phyloP scores from a whole-genome alignment of 1,139 yeast species.

The Lodderomyces orthopsilosis region DNA sequence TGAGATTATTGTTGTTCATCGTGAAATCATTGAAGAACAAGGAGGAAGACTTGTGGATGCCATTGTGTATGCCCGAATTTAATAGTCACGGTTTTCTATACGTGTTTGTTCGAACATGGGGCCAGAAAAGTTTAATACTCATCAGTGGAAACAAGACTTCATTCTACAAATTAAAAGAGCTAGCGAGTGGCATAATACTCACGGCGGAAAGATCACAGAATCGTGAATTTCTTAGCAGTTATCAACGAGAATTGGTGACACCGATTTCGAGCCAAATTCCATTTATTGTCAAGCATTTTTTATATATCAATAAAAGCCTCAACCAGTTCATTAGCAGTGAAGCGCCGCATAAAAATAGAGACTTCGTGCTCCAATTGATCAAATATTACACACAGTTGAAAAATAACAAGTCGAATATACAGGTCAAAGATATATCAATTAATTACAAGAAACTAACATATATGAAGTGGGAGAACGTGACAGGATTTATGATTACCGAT shows the following conservation, averaged over 20 bases:
- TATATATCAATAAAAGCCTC: slow-evolving; percentile 66
- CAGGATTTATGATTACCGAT: slow-evolving; percentile 42
- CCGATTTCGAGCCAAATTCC: slow-evolving; percentile 13
- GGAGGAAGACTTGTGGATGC: slow-evolving; percentile 84
- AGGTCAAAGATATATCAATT: slow-evolving; percentile 9
- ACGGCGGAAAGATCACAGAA: slow-evolving; percentile 28
- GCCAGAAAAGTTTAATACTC: slow-evolving; percentile 57
- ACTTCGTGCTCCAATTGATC: slow-evolving; percentile 24
- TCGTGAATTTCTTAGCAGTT: slow-evolving; percentile 36
- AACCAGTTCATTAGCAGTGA: slow-evolving; percentile 37
- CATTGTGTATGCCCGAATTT: slow-evolving; percentile 88
- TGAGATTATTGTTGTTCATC: slow-evolving; percentile 29
- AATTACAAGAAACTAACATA: slow-evolving; percentile 35
- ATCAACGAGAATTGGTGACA: slow-evolving; percentile 30
- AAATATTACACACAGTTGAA: slow-evolving; percentile 32
- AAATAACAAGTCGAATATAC: slow-evolving; percentile 23
- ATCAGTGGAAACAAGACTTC: slow-evolving; percentile 82
- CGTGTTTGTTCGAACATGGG: slow-evolving; percentile 67
- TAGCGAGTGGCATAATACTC: slow-evolving; percentile 52
- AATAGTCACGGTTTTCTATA: slow-evolving; percentile 85
- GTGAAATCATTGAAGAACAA: slow-evolving; percentile 23
- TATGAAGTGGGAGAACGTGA: slow-evolving; percentile 27
- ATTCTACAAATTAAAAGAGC: slow-evolving; percentile 68
- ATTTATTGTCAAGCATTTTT: slow-evolving; percentile 61
- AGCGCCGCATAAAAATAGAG: slow-evolving; percentile 15